phyloP scores from a whole-genome alignment of 371 early-diverging fungal genomes.

The Mortierella sp. region DNA sequence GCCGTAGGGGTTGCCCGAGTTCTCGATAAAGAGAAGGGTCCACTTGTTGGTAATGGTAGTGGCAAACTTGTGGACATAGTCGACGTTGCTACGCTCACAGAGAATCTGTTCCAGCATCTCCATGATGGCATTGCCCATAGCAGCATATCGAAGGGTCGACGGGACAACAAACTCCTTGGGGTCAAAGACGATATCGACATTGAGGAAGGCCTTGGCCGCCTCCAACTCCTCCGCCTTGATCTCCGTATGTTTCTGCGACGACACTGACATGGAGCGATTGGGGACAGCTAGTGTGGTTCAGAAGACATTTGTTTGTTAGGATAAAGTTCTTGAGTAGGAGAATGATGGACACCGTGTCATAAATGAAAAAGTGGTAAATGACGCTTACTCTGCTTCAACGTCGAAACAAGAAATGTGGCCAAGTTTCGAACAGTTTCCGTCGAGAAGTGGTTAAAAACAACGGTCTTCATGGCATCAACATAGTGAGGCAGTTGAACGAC shows the following conservation, averaged over 20 bases:
- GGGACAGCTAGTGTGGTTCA: constrained; percentile 18
- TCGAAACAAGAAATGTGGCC: constrained; percentile 78
- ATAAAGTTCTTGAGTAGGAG: neutral
- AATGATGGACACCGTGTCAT: neutral
- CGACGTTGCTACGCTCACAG: constrained; percentile 63
- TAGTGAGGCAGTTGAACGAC: constrained; percentile 68
- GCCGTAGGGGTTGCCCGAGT: constrained; percentile 67
- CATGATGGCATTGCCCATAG: constrained; percentile 78
- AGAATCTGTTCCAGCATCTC: constrained; percentile 81
- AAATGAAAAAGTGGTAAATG: neutral
- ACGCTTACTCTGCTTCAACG: constrained; percentile 69
- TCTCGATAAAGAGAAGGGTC: constrained; percentile 77
- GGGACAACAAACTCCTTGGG: constrained; percentile 48
- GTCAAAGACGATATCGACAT: constrained; percentile 59
- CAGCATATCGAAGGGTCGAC: constrained; percentile 58
- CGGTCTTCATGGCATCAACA: constrained; percentile 68
- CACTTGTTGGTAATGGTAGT: constrained; percentile 78
- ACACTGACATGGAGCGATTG: constrained; percentile 39
- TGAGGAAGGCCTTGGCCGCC: constrained; percentile 22
- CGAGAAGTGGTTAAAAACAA: constrained; percentile 71
- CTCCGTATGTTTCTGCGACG: constrained; percentile 38
- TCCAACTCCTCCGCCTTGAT: constrained; percentile 32
- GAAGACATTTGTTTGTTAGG: neutral
- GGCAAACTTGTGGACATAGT: constrained; percentile 69
- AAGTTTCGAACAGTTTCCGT: constrained; percentile 76